A percentile compares a stretch with the other conserved stretches of the same genome.
Conservation (phyloP, 371 early-diverging fungal genomes). For the Rhizopus arrhizus region DNA sequence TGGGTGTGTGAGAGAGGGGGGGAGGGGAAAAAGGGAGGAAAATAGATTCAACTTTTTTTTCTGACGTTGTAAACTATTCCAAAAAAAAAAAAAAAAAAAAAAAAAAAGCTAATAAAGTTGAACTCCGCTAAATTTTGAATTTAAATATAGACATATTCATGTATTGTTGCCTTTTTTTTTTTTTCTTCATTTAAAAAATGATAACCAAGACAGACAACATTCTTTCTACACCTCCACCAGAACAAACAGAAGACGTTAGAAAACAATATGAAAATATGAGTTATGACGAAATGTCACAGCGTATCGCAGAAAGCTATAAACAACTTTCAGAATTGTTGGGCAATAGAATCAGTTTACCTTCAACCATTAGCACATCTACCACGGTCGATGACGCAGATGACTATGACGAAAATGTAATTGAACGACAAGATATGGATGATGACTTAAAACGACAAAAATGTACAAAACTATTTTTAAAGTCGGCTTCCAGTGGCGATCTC, state of each 20-base stretch:
- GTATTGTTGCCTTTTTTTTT: neutral
- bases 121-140: neutral
- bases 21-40: neutral
- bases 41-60: no score
- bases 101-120: neutral
- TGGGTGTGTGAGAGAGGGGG: neutral
- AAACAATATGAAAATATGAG: slow-evolving; percentile 52
- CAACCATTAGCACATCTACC: slow-evolving; percentile 17
- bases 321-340: slow-evolving; percentile 43
- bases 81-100: slow-evolving; percentile 4
- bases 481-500: slow-evolving; percentile 87
- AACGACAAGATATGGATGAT: slow-evolving; percentile 46
- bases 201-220: neutral
- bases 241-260: slow-evolving; percentile 11
- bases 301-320: slow-evolving; percentile 46
- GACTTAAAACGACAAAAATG: slow-evolving; percentile 66
- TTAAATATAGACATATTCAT: neutral
- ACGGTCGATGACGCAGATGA: slow-evolving; percentile 18
- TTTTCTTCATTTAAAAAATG: neutral
- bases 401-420: slow-evolving; percentile 6
- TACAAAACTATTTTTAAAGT: slow-evolving; percentile 33
- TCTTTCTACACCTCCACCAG: slow-evolving; percentile 6
- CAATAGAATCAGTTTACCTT: slow-evolving; percentile 28
- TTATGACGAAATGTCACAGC: slow-evolving; percentile 44
- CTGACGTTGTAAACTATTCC: neutral